Conservation (phyloP, 2,329 filamentous ascomycete genomes). For the Neonectria magnoliae region DNA sequence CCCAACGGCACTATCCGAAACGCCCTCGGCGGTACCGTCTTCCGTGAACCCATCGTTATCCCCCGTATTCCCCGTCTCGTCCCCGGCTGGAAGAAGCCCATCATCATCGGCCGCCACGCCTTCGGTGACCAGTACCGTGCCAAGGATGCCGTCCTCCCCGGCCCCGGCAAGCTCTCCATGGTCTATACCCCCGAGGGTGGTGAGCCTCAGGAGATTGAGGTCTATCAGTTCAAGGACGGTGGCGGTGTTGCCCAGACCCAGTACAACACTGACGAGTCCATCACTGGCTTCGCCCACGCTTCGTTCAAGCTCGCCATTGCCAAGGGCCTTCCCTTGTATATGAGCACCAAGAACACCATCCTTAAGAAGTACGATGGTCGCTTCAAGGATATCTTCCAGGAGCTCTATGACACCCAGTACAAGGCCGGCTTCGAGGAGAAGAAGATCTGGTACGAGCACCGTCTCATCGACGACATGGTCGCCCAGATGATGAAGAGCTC, state of each 20-base stretch:
- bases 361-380: conserved; percentile 98
- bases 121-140: conserved; percentile 99
- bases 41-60: conserved; percentile 99
- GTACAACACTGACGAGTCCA: conserved; percentile 98
- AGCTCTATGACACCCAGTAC: conserved; percentile 90
- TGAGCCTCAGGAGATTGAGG: conserved; percentile 85
- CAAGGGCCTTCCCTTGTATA: conserved; percentile 93
- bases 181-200: conserved; percentile 90
- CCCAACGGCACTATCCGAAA: conserved; percentile 91
- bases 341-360: conserved; percentile 99
- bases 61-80: conserved; percentile 91
- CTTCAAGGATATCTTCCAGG: conserved; percentile 99
- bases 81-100: conserved; percentile 97
- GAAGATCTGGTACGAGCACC: conserved; percentile 99
- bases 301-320: conserved; percentile 94
- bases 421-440: conserved; percentile 88
- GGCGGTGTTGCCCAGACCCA: conserved; percentile 93
- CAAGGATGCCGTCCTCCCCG: conserved; percentile 86
- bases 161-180: conserved; percentile 90
- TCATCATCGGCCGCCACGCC: conserved; percentile 98
- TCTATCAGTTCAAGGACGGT: conserved; percentile 87
- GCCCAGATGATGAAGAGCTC: conserved; percentile 99
- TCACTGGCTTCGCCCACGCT: conserved; percentile 92
- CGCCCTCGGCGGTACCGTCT: conserved; percentile 89
- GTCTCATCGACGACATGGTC: conserved; percentile 99